Conservation (phyloP, 305 asterid genomes). For the Ajuga reptans region DNA sequence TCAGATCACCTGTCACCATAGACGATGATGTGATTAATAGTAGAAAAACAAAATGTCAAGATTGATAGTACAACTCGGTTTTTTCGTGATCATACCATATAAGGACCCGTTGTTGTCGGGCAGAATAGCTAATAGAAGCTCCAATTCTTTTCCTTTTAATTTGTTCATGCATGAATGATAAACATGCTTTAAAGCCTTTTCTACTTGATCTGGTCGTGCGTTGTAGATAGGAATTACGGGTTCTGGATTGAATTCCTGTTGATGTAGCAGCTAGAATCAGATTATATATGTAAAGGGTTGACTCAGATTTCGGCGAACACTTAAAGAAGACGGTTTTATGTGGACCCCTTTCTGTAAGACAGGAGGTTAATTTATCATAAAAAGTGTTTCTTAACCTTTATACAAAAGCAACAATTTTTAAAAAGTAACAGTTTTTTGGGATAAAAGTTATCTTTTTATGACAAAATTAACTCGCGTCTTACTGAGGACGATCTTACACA, state of each 20-base stretch:
- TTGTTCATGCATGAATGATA: constrained; percentile 66
- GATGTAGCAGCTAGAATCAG: background rate
- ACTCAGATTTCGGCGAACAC: too few relatives aligned
- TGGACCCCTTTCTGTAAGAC: too few relatives aligned
- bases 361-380: too few relatives aligned
- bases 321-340: too few relatives aligned
- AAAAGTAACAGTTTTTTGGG: too few relatives aligned
- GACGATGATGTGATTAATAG: background rate
- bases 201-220: constrained; percentile 91
- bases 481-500: too few relatives aligned
- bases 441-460: too few relatives aligned
- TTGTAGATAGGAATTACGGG: constrained; percentile 78
- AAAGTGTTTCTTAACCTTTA: too few relatives aligned
- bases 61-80: background rate
- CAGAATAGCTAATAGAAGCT: constrained; percentile 77
- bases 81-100: constrained; percentile 48
- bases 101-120: constrained; percentile 93
- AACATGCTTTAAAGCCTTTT: constrained; percentile 86
- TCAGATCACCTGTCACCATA: constrained; percentile 59
- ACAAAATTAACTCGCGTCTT: too few relatives aligned
- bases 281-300: background rate
- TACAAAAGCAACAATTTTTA: too few relatives aligned
- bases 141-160: constrained; percentile 88
- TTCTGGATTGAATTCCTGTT: constrained; percentile 76
- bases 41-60: background rate